Conservation (phyloP, 257 asterid species). For the Solanum piurae region DNA sequence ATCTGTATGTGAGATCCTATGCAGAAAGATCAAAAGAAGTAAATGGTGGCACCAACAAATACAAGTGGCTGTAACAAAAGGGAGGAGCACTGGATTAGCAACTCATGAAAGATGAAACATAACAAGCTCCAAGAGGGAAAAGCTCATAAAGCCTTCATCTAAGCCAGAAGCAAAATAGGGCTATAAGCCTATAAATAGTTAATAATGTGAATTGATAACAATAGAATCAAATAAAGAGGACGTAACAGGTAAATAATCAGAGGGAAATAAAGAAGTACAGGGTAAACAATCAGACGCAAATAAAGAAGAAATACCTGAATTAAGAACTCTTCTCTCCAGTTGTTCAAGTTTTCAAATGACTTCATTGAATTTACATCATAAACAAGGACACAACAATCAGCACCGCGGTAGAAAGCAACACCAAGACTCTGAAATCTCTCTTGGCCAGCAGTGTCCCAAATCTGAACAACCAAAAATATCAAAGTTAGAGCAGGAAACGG, state of each 20-base stretch:
- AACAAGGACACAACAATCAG: constrained; percentile 98
- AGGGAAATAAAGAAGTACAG: constrained; percentile 29
- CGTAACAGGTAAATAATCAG: constrained; percentile 32
- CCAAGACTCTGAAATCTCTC: constrained; percentile 99
- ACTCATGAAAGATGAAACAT: not conserved
- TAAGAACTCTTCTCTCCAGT: constrained; percentile 95
- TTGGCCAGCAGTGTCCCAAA: constrained; percentile 99
- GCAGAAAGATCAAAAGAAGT: not conserved
- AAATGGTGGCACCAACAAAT: not conserved
- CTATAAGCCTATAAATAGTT: not conserved
- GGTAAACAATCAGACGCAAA: constrained; percentile 6
- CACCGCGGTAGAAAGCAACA: constrained; percentile 99
- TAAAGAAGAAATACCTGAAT: constrained; percentile 53
- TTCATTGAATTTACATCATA: constrained; percentile 90
- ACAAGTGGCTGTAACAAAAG: not conserved
- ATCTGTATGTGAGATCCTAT: not conserved
- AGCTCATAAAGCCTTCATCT: not conserved
- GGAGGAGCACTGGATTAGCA: not conserved
- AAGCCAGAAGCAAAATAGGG: not conserved
- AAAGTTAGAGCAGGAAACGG: not conserved
- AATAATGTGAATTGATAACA: not conserved
- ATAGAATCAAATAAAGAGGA: not conserved
- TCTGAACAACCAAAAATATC: constrained; percentile 31
- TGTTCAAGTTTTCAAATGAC: constrained; percentile 87
- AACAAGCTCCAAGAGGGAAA: not conserved